Conservation (phyloP, 2,329 filamentous ascomycete species). For the Cordyceps sp. region DNA sequence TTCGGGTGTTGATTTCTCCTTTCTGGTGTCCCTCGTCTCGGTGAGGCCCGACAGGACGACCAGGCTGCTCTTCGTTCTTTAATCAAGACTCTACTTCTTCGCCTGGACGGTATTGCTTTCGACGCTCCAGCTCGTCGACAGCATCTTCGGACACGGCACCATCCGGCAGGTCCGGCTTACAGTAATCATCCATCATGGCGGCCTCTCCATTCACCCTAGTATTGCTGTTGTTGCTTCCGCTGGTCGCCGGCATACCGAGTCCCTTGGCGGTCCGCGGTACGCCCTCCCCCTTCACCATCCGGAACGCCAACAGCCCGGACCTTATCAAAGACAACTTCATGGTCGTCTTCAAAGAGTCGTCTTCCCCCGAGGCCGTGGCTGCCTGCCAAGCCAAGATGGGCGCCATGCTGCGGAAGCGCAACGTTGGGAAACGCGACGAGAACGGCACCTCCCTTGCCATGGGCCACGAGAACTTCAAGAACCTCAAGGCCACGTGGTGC, state of each 20-base stretch:
- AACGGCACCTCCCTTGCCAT: constrained; percentile 30
- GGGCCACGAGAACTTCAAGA: constrained; percentile 23
- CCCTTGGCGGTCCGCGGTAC: background rate
- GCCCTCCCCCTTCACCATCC: background rate
- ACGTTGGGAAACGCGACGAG: constrained; percentile 33
- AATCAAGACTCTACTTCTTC: no score
- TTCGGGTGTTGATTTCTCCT: no score
- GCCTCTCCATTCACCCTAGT: background rate
- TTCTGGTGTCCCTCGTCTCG: no score
- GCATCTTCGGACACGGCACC: background rate
- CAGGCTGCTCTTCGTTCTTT: no score
- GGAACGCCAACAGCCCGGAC: constrained; percentile 28
- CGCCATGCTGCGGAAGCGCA: constrained; percentile 36
- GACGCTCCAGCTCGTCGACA: no score
- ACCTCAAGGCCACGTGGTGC: no score
- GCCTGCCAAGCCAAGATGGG: constrained; percentile 28
- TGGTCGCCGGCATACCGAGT: constrained; percentile 7
- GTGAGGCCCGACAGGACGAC: no score
- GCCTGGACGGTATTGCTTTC: no score
- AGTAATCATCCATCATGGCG: no score
- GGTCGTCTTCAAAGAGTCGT: constrained; percentile 44
- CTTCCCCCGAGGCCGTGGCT: constrained; percentile 29
- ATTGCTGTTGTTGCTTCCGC: constrained; percentile 9
- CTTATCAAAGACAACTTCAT: constrained; percentile 43
- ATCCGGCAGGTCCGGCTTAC: background rate